A percentile compares a stretch with the other conserved stretches of the same genome.
Evolutionary conservation across 495 filamentous ascomycete genomes (phyloP).

Genomic region (Ramalina intermedia): DNA sequence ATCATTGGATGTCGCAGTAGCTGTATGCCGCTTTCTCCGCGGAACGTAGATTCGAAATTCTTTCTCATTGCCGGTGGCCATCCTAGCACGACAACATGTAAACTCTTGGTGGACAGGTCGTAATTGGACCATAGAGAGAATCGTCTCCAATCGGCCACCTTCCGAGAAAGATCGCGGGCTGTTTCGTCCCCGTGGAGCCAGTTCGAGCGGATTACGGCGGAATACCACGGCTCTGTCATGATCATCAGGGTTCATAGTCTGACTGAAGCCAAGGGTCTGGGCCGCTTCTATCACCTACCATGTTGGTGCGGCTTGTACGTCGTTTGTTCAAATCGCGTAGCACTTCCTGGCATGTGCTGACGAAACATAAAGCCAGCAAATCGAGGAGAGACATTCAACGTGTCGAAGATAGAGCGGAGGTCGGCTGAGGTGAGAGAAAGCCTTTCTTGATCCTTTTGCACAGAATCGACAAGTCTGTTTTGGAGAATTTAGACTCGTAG

Average conservation of each 20-base stretch:
- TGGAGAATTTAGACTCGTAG: neutral
- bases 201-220: constrained; percentile 2
- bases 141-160: no score
- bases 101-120: constrained; percentile 1
- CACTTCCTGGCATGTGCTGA: constrained; percentile 5
- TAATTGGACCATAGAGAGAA: constrained; percentile 5
- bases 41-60: neutral
- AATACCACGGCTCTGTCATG: constrained; percentile 6
- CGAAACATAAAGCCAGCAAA: constrained; percentile 4
- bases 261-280: neutral
- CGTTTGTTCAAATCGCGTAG: neutral
- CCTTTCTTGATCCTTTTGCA: constrained; percentile 1
- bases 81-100: constrained; percentile 4
- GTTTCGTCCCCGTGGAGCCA: constrained; percentile 1
- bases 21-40: neutral
- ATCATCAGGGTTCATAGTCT: neutral
- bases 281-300: neutral
- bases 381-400: constrained; percentile 2
- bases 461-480: constrained; percentile 1
- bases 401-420: neutral
- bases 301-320: constrained; percentile 1
- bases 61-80: constrained; percentile 1
- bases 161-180: constrained; percentile 6
- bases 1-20: constrained; percentile 6
- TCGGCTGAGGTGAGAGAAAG: constrained; percentile 2